Base-by-base conservation (phyloP, 495 filamentous ascomycete species). In the Trichoderma reesei region DNA sequence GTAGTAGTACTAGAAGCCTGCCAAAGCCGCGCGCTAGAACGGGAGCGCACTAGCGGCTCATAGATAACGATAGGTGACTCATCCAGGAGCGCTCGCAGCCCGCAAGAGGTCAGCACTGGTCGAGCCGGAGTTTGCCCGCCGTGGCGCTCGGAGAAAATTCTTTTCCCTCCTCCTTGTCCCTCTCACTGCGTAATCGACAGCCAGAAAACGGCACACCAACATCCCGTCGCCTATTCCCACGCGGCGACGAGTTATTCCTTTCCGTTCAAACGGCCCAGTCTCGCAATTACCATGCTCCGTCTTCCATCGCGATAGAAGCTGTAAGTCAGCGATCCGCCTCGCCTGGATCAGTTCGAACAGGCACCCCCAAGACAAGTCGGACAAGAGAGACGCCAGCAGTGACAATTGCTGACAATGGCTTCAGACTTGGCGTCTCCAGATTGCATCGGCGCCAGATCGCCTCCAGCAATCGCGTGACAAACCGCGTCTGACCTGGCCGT, bases 211-310 rank as follows among this genome's bases (percentile, higher is more conserved):
- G 31, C 51, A 56, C 51, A 56, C 51, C 51, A 56, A 56, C 51
- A 34, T 34, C 51, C 44, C 44, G 44, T 48, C 44, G 44, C 44
- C 31, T 56, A 56, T 56, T 56, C 51, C 51, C 20, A 56, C 20
- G 20, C 20, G 51, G 51, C 51, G 31, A 33, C 51, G 51, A 56
- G 51, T 56, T 56, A 34, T 56, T 56, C 51, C 51, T 56, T 56
- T 56, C 51, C 51, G 51, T 56, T 48, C 51, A 56, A 56, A 56
- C 51, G 51, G 51, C 51, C 51, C 51, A 56, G 51, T 56, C 10
- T 56, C 51, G 51, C 51, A 56, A 56, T 56, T 56, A 56, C 51
- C 51, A 56, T 56, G 20, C 18, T 56, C 51, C 51, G 51, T 56
- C 9, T 34, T 56, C 31, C 31, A 33, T 33, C 34, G 51, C 51